Percentiles rank a stretch among this genome's conserved stretches.
Conservation (phyloP, 2,329 filamentous ascomycete genomes). For the Helotiales sp. region DNA sequence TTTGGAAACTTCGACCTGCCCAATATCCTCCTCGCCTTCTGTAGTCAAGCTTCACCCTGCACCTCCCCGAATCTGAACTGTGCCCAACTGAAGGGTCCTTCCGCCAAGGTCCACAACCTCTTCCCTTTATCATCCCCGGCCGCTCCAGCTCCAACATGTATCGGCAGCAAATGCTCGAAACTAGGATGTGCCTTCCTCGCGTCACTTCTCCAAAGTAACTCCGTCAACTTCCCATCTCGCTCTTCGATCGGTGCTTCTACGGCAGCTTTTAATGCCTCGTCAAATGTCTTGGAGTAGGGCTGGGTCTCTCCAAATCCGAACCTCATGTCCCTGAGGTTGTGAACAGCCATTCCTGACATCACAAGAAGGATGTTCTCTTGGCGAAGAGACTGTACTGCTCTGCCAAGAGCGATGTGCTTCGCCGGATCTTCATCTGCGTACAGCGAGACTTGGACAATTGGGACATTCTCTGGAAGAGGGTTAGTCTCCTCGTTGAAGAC, state of each 20-base stretch:
- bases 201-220: constrained; percentile 49
- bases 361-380: constrained; percentile 68
- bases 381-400: constrained; percentile 63
- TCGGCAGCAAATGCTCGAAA: constrained; percentile 61
- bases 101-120: constrained; percentile 46
- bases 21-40: not conserved
- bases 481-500: constrained; percentile 60
- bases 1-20: not conserved
- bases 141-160: constrained; percentile 56
- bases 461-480: constrained; percentile 61
- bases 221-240: constrained; percentile 44
- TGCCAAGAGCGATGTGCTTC: constrained; percentile 66
- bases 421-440: constrained; percentile 64
- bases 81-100: constrained; percentile 55
- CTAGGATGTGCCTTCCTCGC: constrained; percentile 60
- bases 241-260: constrained; percentile 42
- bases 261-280: constrained; percentile 59
- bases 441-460: constrained; percentile 71
- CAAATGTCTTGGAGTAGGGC: constrained; percentile 62
- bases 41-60: not conserved
- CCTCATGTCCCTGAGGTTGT: constrained; percentile 61
- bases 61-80: constrained; percentile 47
- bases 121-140: constrained; percentile 47
- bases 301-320: constrained; percentile 43
- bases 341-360: constrained; percentile 72